Percentiles rank a stretch among this genome's conserved stretches.
Evolutionary conservation across 1,284 basidiomycete species (phyloP).

Genomic region (Chalciporus sp.): DNA sequence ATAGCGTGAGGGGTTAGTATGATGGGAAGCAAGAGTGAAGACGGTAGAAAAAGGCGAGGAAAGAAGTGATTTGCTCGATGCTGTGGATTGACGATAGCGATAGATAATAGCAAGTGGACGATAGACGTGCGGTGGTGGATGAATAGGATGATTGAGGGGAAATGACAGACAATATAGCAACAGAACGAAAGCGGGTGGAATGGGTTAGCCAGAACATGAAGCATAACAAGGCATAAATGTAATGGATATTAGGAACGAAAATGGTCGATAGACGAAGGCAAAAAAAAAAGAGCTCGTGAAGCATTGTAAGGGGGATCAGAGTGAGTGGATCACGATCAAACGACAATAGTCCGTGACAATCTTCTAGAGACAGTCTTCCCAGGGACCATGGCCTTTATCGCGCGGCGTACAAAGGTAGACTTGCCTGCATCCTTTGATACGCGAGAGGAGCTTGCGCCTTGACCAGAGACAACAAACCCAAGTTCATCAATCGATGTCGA

Average conservation of each 20-base stretch:
- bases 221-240: constrained; percentile 20
- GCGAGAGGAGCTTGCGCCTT: constrained; percentile 28
- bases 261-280: background rate
- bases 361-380: constrained; percentile 51
- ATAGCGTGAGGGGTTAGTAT: constrained; percentile 14
- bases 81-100: constrained; percentile 31
- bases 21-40: background rate
- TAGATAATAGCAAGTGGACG: constrained; percentile 33
- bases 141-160: constrained; percentile 11
- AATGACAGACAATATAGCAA: constrained; percentile 28
- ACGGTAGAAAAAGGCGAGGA: background rate
- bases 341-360: constrained; percentile 40
- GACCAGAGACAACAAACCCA: constrained; percentile 45
- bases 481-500: constrained; percentile 56
- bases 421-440: constrained; percentile 48
- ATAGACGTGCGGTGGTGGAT: constrained; percentile 21
- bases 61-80: constrained; percentile 17
- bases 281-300: background rate
- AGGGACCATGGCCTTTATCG: constrained; percentile 67
- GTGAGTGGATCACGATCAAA: constrained; percentile 14
- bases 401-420: constrained; percentile 59
- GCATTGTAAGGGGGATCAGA: background rate
- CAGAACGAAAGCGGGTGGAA: constrained; percentile 15
- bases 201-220: constrained; percentile 8
- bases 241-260: constrained; percentile 19